Evolutionary conservation across 345 rosid species (phyloP), one percentile per base, ranked within the genome.

Genomic region (Corchorus capsularis): DNA sequence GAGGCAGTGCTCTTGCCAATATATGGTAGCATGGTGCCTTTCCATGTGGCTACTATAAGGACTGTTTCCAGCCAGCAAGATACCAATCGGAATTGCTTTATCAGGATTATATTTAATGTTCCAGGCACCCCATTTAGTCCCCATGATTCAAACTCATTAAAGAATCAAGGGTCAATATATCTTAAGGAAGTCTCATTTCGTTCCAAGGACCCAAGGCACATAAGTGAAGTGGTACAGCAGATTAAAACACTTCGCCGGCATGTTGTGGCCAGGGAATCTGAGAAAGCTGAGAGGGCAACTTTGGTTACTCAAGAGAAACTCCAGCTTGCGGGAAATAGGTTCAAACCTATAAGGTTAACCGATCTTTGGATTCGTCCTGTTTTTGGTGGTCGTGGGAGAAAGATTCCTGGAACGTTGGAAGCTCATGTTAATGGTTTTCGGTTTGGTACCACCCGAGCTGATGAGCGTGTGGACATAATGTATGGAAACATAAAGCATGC

Each of bases 31-130:
- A 91, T 96, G 91, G 93, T 91, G 15, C 98, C 99, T 1, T 93
- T 93, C 83, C 99, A 93, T 83, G 96, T 93, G 20, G 92, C 94
- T 41, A 90, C 97, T 5, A 86, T 93, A 74, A 92, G 90, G 86
- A 96, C 92, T 61, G 98, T 89, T 64, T 92, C 97, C 37, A 89
- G 94, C 83, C 96, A 93, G 89, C 93, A 91, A 77, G 99, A 92
- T 83, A 87, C 91, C 17, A 92, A 91, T 77, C 82, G 97, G 17
- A 90, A 79, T 43, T 89, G 92, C 86, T 96, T 91, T 77, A 93
- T 96, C 68, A 89, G 97, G 46, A 89, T 96, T 54, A 92, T 91
- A 35, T 96, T 93, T 74, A 89, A 86, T 75, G 89, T 93, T 52
- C 98, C 98, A 0, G 98, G 99, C 34, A 89, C 94, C 2, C 94